Evolutionary conservation across 202 grass and related monocot species (phyloP), one percentile per base, ranked within the genome.

Genomic region (Panicum virgatum): DNA sequence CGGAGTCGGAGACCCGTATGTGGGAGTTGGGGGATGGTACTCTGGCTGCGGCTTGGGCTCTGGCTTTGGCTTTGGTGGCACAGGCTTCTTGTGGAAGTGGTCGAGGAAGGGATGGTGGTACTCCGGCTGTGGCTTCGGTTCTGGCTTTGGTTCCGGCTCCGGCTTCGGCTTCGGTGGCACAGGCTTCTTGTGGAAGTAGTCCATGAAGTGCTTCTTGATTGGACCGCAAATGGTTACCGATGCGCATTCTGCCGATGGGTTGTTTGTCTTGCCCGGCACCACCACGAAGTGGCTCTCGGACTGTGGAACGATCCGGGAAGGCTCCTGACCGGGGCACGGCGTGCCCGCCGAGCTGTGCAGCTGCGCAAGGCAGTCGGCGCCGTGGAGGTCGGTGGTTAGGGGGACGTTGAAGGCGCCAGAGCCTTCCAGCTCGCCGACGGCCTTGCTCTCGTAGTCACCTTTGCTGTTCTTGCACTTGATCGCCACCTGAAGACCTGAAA

Each of bases 381-480:
- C 59, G 3, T 82, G 72, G 5, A 90, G 83, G 56, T 90, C 78
- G 26, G 29, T 57, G 10, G 46, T 68, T 1, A 90, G 72, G 3
- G 75, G 74, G 20, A 90, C 48, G 36, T 38, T 69, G 15, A 90
- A 90, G 19, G 68, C 70, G 8, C 88, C 88, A 36, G 72, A 73
- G 43, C 39, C 47, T 30, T 83, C 88, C 6, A 90, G 72, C 14
- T 60, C 16, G 16, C 83, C 46, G 6, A 66, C 66, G 65, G 78
- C 83, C 51, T 89, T 89, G 43, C 72, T 89, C 78, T 89, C 87
- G 72, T 89, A 86, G 44, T 78, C 81, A 9, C 78, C 83, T 5
- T 61, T 78, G 25, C 46, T 26, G 25, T 84, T 82, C 76, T 78
- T 90, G 83, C 88, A 86, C 71, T 89, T 89, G 52, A 89, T 86